Conservation (phyloP, 331 rosid genomes). For the Arachis monticola region DNA sequence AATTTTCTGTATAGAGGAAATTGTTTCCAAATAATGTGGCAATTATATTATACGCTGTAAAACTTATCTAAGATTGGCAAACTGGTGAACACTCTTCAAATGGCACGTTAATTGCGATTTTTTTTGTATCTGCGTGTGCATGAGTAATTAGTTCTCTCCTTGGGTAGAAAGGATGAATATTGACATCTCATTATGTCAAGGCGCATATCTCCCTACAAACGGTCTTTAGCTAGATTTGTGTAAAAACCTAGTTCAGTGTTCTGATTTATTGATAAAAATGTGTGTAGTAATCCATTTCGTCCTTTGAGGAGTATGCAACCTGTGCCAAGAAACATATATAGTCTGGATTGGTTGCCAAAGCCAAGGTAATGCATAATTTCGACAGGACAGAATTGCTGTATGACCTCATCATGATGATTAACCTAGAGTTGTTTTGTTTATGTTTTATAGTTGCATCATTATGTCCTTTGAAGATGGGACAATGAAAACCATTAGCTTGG, state of each 20-base stretch:
- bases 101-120: conserved; percentile 22
- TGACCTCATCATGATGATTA: conserved; percentile 31
- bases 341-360: conserved; percentile 83
- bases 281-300: conserved; percentile 83
- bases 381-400: conserved; percentile 20
- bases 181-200: conserved; percentile 20
- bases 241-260: conserved; percentile 25
- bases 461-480: conserved; percentile 93
- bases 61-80: too few relatives aligned
- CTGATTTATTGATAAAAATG: conserved; percentile 32
- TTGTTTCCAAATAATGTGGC: conserved; percentile 12
- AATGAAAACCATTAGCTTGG: conserved; percentile 75
- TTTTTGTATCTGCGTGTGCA: conserved; percentile 27
- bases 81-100: not conserved
- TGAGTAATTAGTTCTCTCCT: conserved; percentile 23
- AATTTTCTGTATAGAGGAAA: not conserved
- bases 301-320: conserved; percentile 83
- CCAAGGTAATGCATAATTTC: conserved; percentile 65
- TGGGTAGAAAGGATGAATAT: not conserved
- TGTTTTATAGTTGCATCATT: conserved; percentile 72
- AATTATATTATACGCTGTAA: too few relatives aligned
- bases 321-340: conserved; percentile 67
- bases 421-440: conserved; percentile 29
- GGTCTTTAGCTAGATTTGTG: not conserved
- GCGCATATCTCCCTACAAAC: too few relatives aligned